Percentiles rank a stretch among this genome's conserved stretches.
Evolutionary conservation across 352 stramenopile species (phyloP).

Genomic region (Phytophthora cryptogea): DNA sequence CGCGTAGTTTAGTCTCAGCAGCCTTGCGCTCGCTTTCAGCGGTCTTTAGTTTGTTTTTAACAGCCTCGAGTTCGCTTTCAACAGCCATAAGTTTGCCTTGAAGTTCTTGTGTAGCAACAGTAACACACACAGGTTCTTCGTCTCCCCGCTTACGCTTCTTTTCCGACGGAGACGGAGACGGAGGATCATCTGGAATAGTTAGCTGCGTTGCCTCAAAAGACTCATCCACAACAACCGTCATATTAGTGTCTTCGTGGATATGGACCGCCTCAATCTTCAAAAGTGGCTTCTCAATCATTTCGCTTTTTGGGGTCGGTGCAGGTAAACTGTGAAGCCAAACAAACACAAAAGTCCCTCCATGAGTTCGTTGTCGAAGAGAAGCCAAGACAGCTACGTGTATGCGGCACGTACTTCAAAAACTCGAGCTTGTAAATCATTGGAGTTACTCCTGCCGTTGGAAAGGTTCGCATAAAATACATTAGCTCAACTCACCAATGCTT

Average conservation of each 20-base stretch:
- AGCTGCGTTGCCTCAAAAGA: conserved; percentile 28
- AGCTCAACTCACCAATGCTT: background rate
- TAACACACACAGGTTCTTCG: conserved; percentile 16
- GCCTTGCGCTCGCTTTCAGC: conserved; percentile 14
- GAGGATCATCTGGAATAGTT: conserved; percentile 3
- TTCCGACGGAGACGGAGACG: conserved; percentile 24
- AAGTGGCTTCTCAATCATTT: background rate
- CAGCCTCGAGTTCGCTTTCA: conserved; percentile 14
- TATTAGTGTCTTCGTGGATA: conserved; percentile 19
- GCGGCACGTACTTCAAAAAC: conserved; percentile 46
- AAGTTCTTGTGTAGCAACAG: conserved; percentile 21
- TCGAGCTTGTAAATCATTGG: conserved; percentile 73
- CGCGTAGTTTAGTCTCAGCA: conserved; percentile 7
- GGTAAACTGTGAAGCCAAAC: conserved; percentile 1
- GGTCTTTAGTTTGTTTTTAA: conserved; percentile 16
- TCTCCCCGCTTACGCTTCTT: conserved; percentile 37
- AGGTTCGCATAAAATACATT: background rate
- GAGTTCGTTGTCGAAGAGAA: background rate
- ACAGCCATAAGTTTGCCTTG: conserved; percentile 11
- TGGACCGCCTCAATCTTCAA: conserved; percentile 9
- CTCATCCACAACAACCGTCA: conserved; percentile 29
- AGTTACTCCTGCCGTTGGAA: conserved; percentile 31
- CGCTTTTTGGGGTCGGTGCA: background rate
- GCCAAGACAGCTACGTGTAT: conserved; percentile 2
- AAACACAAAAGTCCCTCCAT: background rate